Percentiles rank a stretch among this genome's conserved stretches.
Evolutionary conservation across 2,329 filamentous ascomycete species (phyloP).

Genomic region (Phoma sp.): DNA sequence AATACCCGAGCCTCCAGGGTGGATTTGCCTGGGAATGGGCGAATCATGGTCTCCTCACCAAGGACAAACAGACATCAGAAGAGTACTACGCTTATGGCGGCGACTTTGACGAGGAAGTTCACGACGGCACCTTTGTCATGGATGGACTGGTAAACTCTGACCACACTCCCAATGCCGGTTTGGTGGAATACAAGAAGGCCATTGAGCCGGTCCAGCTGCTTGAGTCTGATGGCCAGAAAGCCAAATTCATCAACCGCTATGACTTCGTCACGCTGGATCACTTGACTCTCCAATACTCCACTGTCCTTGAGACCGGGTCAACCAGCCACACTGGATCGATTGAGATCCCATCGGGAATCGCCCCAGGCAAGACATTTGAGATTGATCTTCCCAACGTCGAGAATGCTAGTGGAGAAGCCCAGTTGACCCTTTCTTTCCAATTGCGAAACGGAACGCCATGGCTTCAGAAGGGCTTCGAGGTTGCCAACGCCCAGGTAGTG

Average conservation of each 20-base stretch:
- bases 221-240: conserved; percentile 26
- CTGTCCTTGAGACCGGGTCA: conserved; percentile 13
- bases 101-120: conserved; percentile 51
- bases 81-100: conserved; percentile 53
- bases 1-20: conserved; percentile 67
- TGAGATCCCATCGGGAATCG: conserved; percentile 33
- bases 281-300: conserved; percentile 30
- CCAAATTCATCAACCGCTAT: conserved; percentile 41
- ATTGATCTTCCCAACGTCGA: conserved; percentile 30
- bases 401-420: conserved; percentile 17
- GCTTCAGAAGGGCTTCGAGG: conserved; percentile 43
- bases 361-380: conserved; percentile 34
- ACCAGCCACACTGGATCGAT: conserved; percentile 21
- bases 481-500: conserved; percentile 45
- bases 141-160: conserved; percentile 52
- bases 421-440: conserved; percentile 39
- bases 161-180: conserved; percentile 49
- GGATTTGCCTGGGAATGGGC: conserved; percentile 60
- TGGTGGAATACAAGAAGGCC: conserved; percentile 53
- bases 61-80: conserved; percentile 46
- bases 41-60: conserved; percentile 52
- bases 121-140: conserved; percentile 54
- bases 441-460: conserved; percentile 41
- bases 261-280: conserved; percentile 49
- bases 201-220: conserved; percentile 51